phyloP scores from a whole-genome alignment of 305 asterid genomes.

The Fraxinus paxiana region DNA sequence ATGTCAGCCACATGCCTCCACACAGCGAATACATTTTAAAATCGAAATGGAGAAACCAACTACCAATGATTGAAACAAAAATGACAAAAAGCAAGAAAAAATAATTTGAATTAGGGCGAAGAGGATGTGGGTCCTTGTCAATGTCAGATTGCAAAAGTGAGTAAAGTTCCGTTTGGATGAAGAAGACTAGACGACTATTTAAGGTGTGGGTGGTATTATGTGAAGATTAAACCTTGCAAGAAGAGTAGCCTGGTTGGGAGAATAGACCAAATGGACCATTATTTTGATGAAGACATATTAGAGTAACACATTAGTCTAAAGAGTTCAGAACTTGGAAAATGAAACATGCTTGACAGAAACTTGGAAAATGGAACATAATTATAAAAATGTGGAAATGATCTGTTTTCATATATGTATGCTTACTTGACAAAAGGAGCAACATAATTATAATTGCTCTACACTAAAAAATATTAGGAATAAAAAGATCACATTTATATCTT shows the following conservation, averaged over 20 bases:
- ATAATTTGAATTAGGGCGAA: background rate
- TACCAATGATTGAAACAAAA: background rate
- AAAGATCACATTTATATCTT: background rate
- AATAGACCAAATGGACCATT: background rate
- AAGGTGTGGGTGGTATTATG: background rate
- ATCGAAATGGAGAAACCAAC: background rate
- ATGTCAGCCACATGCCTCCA: background rate
- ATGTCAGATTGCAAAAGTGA: background rate
- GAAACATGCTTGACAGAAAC: background rate
- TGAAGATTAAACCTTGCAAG: background rate
- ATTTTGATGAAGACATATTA: background rate
- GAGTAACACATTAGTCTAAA: background rate
- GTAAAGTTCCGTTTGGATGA: background rate
- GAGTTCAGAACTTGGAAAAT: background rate
- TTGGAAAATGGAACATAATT: background rate
- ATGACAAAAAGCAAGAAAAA: background rate
- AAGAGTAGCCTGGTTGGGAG: background rate
- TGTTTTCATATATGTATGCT: background rate
- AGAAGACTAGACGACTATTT: background rate
- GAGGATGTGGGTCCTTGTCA: background rate
- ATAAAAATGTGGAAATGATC: background rate
- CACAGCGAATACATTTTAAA: background rate
- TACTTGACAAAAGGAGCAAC: background rate
- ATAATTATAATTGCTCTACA: background rate
- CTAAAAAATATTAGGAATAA: background rate